Conservation (phyloP, 495 filamentous ascomycete species). For the Tirmania nivea region DNA sequence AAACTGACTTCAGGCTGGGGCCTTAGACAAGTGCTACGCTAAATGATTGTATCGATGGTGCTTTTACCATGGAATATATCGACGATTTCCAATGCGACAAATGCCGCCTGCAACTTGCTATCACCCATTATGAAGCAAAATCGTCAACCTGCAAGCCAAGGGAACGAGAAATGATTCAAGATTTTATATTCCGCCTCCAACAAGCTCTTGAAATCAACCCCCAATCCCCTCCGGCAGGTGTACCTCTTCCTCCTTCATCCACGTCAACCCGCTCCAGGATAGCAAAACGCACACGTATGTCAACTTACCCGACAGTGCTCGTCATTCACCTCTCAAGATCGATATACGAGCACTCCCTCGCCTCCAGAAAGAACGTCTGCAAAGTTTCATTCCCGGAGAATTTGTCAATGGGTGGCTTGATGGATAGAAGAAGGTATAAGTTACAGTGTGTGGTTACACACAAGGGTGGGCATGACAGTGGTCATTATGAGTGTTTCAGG, state of each 20-base stretch:
- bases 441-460: slow-evolving; percentile 78
- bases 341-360: slow-evolving; percentile 51
- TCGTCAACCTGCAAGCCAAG: slow-evolving; percentile 17
- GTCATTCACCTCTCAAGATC: slow-evolving; percentile 84
- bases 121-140: slow-evolving; percentile 22
- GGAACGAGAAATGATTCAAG: slow-evolving; percentile 32
- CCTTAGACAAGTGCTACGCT: slow-evolving; percentile 36
- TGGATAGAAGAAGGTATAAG: slow-evolving; percentile 59
- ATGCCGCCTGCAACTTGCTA: slow-evolving; percentile 65
- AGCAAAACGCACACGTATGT: slow-evolving; percentile 64
- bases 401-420: slow-evolving; percentile 55
- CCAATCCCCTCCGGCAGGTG: slow-evolving; percentile 46
- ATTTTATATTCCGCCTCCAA: slow-evolving; percentile 33
- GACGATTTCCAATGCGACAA: slow-evolving; percentile 92
- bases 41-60: slow-evolving; percentile 65
- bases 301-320: slow-evolving; percentile 65
- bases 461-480: slow-evolving; percentile 86
- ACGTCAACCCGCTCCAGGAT: slow-evolving; percentile 63
- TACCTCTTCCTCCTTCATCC: slow-evolving; percentile 51
- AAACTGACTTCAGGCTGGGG: too few species aligned
- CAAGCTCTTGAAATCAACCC: slow-evolving; percentile 51
- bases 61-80: slow-evolving; percentile 87
- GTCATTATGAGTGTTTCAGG: slow-evolving; percentile 92
- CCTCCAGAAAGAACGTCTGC: slow-evolving; percentile 77
- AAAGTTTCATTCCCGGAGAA: slow-evolving; percentile 81